Evolutionary conservation across 345 rosid genomes (phyloP).

Genomic region (Syzygium aqueum): DNA sequence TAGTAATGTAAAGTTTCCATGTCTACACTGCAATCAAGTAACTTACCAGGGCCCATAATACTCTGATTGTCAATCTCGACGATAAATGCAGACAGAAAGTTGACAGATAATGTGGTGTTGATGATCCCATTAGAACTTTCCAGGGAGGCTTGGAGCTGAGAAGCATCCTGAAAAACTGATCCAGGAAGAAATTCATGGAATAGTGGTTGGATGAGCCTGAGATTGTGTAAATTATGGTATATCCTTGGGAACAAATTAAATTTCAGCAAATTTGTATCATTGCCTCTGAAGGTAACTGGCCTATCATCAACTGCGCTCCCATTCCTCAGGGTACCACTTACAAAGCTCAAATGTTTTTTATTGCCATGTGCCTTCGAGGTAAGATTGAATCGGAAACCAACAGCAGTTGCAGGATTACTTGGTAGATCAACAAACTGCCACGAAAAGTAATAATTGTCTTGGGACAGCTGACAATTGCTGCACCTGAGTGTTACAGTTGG

Average conservation of each 20-base stretch:
- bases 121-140: slow-evolving; percentile 58
- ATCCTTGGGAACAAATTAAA: slow-evolving; percentile 77
- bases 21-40: background rate
- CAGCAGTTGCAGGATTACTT: slow-evolving; percentile 70
- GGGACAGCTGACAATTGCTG: slow-evolving; percentile 37
- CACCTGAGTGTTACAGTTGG: slow-evolving; percentile 77
- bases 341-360: slow-evolving; percentile 58
- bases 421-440: slow-evolving; percentile 92
- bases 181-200: slow-evolving; percentile 88
- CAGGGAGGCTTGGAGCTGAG: slow-evolving; percentile 68
- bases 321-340: slow-evolving; percentile 63
- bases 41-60: slow-evolving; percentile 83
- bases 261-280: slow-evolving; percentile 47
- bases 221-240: slow-evolving; percentile 55
- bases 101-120: slow-evolving; percentile 70
- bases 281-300: slow-evolving; percentile 84
- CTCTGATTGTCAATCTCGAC: slow-evolving; percentile 68
- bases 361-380: slow-evolving; percentile 39
- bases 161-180: slow-evolving; percentile 39
- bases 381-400: slow-evolving; percentile 79
- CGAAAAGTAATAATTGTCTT: slow-evolving; percentile 58
- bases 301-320: slow-evolving; percentile 49
- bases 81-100: slow-evolving; percentile 72
- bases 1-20: background rate
- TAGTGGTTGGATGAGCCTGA: slow-evolving; percentile 81